Conservation (phyloP, 306 rosid genomes). For the Inga oerstediana region DNA sequence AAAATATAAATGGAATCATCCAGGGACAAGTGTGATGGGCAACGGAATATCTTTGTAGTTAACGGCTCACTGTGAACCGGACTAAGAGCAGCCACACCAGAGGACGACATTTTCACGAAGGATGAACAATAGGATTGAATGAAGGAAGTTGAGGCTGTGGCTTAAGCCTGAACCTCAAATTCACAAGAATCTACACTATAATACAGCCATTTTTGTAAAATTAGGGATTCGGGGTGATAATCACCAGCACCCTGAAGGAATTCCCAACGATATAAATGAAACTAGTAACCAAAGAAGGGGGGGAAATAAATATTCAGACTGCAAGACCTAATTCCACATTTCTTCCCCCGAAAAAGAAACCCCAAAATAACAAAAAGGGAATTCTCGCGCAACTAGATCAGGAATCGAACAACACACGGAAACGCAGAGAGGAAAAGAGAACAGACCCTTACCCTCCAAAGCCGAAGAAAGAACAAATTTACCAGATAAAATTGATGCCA, state of each 20-base stretch:
- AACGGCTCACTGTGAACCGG: conserved; percentile 59
- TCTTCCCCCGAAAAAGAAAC: conserved; percentile 11
- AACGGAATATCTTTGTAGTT: conserved; percentile 35
- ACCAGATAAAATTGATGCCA: not conserved
- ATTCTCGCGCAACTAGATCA: not conserved
- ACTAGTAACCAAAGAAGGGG: not conserved
- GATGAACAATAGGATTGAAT: not conserved
- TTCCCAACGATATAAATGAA: conserved; percentile 9
- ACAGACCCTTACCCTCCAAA: conserved; percentile 31
- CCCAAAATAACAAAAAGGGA: conserved; percentile 21
- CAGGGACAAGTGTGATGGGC: conserved; percentile 43
- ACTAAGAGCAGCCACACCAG: conserved; percentile 66
- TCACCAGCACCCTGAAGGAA: conserved; percentile 39
- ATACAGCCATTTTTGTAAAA: conserved; percentile 36
- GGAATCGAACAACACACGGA: not conserved
- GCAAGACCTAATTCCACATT: conserved; percentile 51
- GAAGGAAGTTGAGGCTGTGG: conserved; percentile 35
- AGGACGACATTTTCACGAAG: conserved; percentile 67
- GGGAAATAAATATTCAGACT: conserved; percentile 20
- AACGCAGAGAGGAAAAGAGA: not conserved
- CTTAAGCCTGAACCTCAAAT: conserved; percentile 40
- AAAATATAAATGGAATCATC: conserved; percentile 63
- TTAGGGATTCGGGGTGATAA: conserved; percentile 36
- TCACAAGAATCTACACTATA: conserved; percentile 33
- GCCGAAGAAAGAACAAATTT: conserved; percentile 19